These are phyloP conservation scores for Malus hybrid DNA, from an alignment of 331 rosid species.

Conservation along the genomic window DNA sequence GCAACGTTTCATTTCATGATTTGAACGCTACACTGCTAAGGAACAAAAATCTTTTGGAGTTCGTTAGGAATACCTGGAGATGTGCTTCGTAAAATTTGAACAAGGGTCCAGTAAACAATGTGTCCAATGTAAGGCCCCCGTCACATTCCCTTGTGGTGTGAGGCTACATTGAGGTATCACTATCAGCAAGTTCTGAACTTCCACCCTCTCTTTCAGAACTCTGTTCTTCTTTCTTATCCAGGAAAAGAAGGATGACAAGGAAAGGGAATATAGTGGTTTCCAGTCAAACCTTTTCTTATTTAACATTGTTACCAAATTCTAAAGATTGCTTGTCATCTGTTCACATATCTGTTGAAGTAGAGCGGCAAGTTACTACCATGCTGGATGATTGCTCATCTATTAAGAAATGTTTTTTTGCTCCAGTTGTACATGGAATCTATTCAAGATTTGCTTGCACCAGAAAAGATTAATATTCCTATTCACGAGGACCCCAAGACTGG, in stretches of 20 bases:
- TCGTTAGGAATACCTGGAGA: background rate
- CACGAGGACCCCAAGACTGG: slow-evolving; percentile 61
- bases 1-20: background rate
- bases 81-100: background rate
- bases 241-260: background rate
- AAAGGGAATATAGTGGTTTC: background rate
- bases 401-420: background rate
- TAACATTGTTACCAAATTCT: background rate
- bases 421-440: slow-evolving; percentile 70
- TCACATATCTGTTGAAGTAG: background rate
- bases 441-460: slow-evolving; percentile 69
- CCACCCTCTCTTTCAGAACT: background rate
- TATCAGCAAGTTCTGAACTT: background rate
- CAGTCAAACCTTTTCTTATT: background rate
- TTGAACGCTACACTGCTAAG: background rate
- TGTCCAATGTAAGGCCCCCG: background rate
- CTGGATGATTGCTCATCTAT: background rate
- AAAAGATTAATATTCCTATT: slow-evolving; percentile 46
- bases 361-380: background rate
- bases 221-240: background rate
- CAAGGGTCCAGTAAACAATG: no score
- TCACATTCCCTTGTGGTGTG: background rate
- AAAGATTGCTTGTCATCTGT: background rate
- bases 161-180: background rate
- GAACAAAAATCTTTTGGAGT: background rate